phyloP scores from a whole-genome alignment of 208 protist genomes.

The Zelonia costaricensis region DNA sequence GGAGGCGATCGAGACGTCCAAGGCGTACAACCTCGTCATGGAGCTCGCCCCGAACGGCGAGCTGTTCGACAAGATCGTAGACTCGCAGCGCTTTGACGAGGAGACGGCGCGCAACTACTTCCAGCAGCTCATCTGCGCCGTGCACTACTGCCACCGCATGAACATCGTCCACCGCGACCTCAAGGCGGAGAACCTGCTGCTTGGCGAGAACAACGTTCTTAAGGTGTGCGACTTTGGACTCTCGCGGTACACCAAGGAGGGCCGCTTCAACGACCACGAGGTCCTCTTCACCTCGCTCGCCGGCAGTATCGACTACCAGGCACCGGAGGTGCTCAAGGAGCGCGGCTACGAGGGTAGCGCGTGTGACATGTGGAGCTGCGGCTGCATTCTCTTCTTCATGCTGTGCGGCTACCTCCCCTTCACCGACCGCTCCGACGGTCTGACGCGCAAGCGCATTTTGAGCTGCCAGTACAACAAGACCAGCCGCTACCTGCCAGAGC shows the following conservation, averaged over 20 bases:
- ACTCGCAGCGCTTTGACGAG: slow-evolving; percentile 84
- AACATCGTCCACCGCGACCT: slow-evolving; percentile 94
- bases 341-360: slow-evolving; percentile 92
- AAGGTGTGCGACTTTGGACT: slow-evolving; percentile 94
- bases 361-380: slow-evolving; percentile 98
- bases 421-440: slow-evolving; percentile 79
- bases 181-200: slow-evolving; percentile 93
- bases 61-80: slow-evolving; percentile 97
- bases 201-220: slow-evolving; percentile 79
- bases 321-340: slow-evolving; percentile 88
- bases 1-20: slow-evolving; percentile 96
- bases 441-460: slow-evolving; percentile 88
- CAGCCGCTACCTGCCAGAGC: slow-evolving; percentile 74
- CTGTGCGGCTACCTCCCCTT: slow-evolving; percentile 98
- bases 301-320: slow-evolving; percentile 91
- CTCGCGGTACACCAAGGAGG: slow-evolving; percentile 88
- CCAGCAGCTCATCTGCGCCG: slow-evolving; percentile 90
- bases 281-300: slow-evolving; percentile 84
- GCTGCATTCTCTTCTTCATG: slow-evolving; percentile 98
- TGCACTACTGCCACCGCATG: slow-evolving; percentile 92
- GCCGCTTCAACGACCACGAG: slow-evolving; percentile 53
- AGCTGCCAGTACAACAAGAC: slow-evolving; percentile 82
- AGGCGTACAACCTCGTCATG: slow-evolving; percentile 97
- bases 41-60: slow-evolving; percentile 98
- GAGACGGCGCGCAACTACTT: slow-evolving; percentile 86